These are phyloP conservation scores for Talaromyces borbonicus DNA, from an alignment of 495 filamentous ascomycete genomes.

Conservation along the genomic window DNA sequence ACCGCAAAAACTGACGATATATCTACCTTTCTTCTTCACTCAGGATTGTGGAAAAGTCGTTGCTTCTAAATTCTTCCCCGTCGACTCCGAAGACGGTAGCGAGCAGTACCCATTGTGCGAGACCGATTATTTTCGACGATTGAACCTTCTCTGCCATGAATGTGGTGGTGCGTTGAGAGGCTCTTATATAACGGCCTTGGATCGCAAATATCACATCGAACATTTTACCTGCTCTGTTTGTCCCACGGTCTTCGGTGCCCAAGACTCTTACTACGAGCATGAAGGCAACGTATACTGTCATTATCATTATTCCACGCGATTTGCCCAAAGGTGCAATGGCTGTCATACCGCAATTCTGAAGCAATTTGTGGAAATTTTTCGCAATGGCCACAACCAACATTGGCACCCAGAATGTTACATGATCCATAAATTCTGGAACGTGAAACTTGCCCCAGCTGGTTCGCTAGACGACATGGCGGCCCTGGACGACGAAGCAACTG, in stretches of 20 bases:
- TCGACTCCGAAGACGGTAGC: conserved; percentile 75
- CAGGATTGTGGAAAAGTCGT: conserved; percentile 96
- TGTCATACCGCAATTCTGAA: conserved; percentile 98
- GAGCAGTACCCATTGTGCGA: conserved; percentile 95
- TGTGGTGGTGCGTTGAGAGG: conserved; percentile 91
- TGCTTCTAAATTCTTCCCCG: conserved; percentile 96
- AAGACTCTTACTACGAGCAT: conserved; percentile 98
- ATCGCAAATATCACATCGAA: conserved; percentile 97
- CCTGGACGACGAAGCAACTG: conserved; percentile 53
- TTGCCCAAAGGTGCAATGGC: conserved; percentile 91
- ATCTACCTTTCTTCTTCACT: no score
- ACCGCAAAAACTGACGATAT: no score
- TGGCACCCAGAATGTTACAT: conserved; percentile 99
- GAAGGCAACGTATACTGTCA: conserved; percentile 96
- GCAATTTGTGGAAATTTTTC: conserved; percentile 98
- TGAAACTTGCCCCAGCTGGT: conserved; percentile 59
- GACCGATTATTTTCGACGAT: conserved; percentile 90
- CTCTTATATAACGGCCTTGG: conserved; percentile 95
- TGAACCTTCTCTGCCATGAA: conserved; percentile 82
- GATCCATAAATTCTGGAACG: conserved; percentile 99
- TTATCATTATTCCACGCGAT: conserved; percentile 97
- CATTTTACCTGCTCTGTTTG: conserved; percentile 99
- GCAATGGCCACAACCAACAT: conserved; percentile 95
- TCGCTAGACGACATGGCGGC: conserved; percentile 39
- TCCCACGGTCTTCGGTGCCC: conserved; percentile 92